These are phyloP conservation scores for Micractinium conductrix DNA, from an alignment of 139 green algal species.

Conservation along the genomic window DNA sequence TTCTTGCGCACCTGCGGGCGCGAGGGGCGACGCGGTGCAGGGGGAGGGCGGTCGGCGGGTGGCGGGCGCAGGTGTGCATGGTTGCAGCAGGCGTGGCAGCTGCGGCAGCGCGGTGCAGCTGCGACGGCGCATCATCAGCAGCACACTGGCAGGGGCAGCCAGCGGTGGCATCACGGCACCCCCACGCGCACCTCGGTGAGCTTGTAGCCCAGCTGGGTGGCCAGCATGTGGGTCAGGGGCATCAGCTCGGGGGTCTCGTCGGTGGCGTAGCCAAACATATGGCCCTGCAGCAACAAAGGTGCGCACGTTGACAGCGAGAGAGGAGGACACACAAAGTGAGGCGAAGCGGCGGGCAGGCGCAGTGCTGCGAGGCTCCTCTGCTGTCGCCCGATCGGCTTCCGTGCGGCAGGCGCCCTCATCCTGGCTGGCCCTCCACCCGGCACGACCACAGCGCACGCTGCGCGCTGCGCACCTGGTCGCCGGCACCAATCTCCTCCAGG, in stretches of 20 bases:
- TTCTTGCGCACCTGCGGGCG: slow-evolving; percentile 84
- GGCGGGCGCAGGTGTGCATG: neutral
- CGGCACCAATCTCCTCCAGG: slow-evolving; percentile 97
- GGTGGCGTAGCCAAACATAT: slow-evolving; percentile 99
- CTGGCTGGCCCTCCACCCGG: neutral
- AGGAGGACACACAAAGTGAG: neutral
- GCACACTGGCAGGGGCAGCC: too few relatives aligned
- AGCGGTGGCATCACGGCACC: too few relatives aligned
- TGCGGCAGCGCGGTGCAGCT: too few relatives aligned
- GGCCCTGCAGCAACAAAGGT: slow-evolving; percentile 58
- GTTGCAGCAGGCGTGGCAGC: too few relatives aligned
- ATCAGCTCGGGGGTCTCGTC: slow-evolving; percentile 99
- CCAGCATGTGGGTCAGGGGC: slow-evolving; percentile 98
- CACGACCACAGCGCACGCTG: neutral
- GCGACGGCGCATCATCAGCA: too few relatives aligned
- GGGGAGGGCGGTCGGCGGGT: neutral
- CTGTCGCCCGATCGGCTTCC: too few relatives aligned
- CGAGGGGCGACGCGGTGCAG: neutral
- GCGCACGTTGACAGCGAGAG: neutral
- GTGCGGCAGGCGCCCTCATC: neutral
- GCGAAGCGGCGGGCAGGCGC: neutral
- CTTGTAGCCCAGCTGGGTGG: slow-evolving; percentile 91
- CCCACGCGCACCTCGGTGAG: slow-evolving; percentile 77
- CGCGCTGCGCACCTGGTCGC: slow-evolving; percentile 80
- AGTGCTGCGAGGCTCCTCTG: too few relatives aligned